Evolutionary conservation across 1,284 basidiomycete species (phyloP), one percentile per base, ranked within the genome.

Genomic region (Somion occarium): DNA sequence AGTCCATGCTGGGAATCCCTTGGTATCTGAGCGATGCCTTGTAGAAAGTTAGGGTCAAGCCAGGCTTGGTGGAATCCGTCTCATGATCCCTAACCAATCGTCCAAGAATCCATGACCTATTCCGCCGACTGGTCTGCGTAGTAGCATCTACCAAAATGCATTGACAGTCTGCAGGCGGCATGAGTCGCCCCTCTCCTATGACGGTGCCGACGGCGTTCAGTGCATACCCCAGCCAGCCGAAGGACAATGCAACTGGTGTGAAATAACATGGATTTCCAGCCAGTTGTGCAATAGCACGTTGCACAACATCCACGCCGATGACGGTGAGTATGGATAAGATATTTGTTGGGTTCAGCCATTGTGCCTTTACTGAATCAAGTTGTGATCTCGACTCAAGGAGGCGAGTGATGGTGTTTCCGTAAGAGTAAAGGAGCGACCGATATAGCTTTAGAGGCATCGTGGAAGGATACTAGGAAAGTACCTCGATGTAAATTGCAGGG

Each of bases 141-240:
- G 52, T 52, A 7, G 57, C 65, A 46, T 69, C 64, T 38, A 68
- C 56, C 38, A 69, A 44, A 26, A 52, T 48, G 39, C 18, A 42
- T 9, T 48, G 37, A 44, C 50, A 62, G 55, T 69, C 68, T 12
- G 64, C 56, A 15, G 54, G 23, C 23, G 68, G 68, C 54, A 66
- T 58, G 42, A 71, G 63, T 22, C 60, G 57, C 20, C 64, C 56
- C 39, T 60, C 59, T 22, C 69, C 68, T 23, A 69, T 53, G 5
- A 59, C 58, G 22, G 59, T 54, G 11, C 64, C 52, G 43, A 69
- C 51, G 27, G 65, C 59, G 42, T 52, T 57, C 53, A 71, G 56
- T n/a, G 66, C 61, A 49, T 70, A 71, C 15, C 63, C 63, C 27
- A 69, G 64, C 68, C 68, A 71, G 26, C 69, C 69, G 54, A 71